Conservation (phyloP, 176 grass and related monocot genomes). For the Zoysia japonica region DNA sequence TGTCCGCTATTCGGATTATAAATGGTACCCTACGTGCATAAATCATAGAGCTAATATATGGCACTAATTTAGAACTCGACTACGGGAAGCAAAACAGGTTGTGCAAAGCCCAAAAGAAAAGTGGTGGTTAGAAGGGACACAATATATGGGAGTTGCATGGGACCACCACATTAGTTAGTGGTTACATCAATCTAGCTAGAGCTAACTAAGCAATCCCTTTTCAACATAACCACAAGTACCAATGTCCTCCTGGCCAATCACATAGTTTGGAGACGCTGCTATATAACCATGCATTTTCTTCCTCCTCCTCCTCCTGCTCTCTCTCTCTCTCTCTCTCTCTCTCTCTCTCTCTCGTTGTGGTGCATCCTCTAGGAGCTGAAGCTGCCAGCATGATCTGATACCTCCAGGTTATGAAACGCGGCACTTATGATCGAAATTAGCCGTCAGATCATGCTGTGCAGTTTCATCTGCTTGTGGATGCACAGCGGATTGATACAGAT, state of each 20-base stretch:
- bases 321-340: constrained; percentile 16
- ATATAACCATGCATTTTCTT: constrained; percentile 1
- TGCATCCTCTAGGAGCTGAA: constrained; percentile 66
- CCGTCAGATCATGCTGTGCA: constrained; percentile 72
- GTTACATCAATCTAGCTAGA: constrained; percentile 57
- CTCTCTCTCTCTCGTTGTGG: constrained; percentile 8
- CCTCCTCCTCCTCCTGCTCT: background rate
- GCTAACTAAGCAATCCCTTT: constrained; percentile 36
- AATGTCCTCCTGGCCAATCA: constrained; percentile 11
- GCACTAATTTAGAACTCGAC: background rate
- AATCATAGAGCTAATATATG: constrained; percentile 19
- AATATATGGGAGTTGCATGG: constrained; percentile 32
- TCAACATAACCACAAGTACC: constrained; percentile 35
- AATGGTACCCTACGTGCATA: background rate
- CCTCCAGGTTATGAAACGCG: no score
- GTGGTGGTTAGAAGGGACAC: constrained; percentile 36
- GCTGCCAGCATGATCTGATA: constrained; percentile 89
- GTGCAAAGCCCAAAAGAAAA: constrained; percentile 36
- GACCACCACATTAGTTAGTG: constrained; percentile 53
- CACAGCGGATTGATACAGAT: background rate
- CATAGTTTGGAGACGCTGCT: constrained; percentile 22
- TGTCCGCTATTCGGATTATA: no score
- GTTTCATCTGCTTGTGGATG: constrained; percentile 64
- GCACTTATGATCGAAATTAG: background rate
- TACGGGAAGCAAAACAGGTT: constrained; percentile 14